A percentile compares a stretch with the other conserved stretches of the same genome.
Evolutionary conservation across 805 yeast genomes (phyloP).

Genomic region (Metschnikowia lachancei): DNA sequence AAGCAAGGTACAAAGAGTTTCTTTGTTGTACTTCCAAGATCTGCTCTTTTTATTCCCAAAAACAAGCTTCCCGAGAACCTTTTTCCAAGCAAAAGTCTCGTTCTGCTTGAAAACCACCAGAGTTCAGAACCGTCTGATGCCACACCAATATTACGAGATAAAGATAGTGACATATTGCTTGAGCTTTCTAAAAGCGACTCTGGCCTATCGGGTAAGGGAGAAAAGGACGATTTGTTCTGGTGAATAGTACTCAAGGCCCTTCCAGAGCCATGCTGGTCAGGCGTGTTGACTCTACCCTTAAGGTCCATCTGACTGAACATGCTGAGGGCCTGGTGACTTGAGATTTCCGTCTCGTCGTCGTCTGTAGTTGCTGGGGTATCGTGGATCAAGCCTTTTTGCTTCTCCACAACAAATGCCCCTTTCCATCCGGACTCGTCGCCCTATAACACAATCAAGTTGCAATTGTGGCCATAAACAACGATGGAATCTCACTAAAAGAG

Average conservation of each 20-base stretch:
- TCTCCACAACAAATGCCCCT: conserved; percentile 57
- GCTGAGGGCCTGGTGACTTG: conserved; percentile 76
- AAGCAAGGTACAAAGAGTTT: no score
- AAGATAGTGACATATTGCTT: no score
- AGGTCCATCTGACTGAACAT: conserved; percentile 95
- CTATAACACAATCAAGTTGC: conserved; percentile 82
- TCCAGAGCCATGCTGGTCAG: conserved; percentile 27
- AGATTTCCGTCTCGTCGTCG: conserved; percentile 50
- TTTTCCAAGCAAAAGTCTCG: no score
- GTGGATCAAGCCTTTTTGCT: conserved; percentile 39
- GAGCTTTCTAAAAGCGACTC: no score
- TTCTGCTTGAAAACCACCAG: no score
- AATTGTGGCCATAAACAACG: conserved; percentile 88
- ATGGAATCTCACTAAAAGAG: conserved; percentile 65
- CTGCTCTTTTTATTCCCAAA: no score
- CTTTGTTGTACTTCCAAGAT: no score
- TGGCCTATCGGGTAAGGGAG: no score
- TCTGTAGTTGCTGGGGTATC: conserved; percentile 47
- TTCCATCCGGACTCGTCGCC: conserved; percentile 66
- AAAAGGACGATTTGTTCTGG: no score
- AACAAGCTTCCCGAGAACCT: no score
- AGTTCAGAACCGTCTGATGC: no score
- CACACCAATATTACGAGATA: no score
- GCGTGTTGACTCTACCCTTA: conserved; percentile 71
- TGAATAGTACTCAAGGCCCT: conserved; percentile 69